Conservation (phyloP, 495 filamentous ascomycete species). For the Hyphodiscus hymeniophilus region DNA sequence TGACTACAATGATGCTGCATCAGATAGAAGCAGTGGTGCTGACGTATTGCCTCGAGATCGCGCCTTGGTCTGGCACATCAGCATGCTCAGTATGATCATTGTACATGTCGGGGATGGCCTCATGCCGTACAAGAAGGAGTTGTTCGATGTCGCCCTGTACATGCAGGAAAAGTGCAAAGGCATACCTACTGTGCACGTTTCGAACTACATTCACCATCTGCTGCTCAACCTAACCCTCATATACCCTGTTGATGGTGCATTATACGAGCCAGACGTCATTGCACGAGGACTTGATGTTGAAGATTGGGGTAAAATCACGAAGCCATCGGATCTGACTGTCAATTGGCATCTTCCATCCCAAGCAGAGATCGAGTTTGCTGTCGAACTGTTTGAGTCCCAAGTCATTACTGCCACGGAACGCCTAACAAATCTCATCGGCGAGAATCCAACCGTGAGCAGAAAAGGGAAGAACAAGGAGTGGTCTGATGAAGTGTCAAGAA, state of each 20-base stretch:
- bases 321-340: slow-evolving; percentile 68
- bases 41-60: slow-evolving; percentile 91
- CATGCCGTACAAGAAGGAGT: slow-evolving; percentile 74
- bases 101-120: slow-evolving; percentile 91
- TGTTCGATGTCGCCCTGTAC: slow-evolving; percentile 85
- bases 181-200: slow-evolving; percentile 89
- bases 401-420: slow-evolving; percentile 46
- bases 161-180: slow-evolving; percentile 95
- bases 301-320: slow-evolving; percentile 70
- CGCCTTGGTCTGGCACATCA: slow-evolving; percentile 92
- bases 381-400: slow-evolving; percentile 78
- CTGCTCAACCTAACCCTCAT: slow-evolving; percentile 92
- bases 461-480: slow-evolving; percentile 96
- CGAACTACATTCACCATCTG: slow-evolving; percentile 97
- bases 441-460: slow-evolving; percentile 76
- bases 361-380: slow-evolving; percentile 79
- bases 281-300: slow-evolving; percentile 45
- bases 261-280: slow-evolving; percentile 65
- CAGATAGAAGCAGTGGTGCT: slow-evolving; percentile 83
- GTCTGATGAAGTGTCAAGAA: slow-evolving; percentile 92
- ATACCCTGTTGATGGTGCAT: slow-evolving; percentile 79
- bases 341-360: slow-evolving; percentile 81
- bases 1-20: slow-evolving; percentile 93
- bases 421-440: slow-evolving; percentile 66
- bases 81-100: slow-evolving; percentile 96